Evolutionary conservation across 345 rosid genomes (phyloP), one percentile per base, ranked within the genome.

Genomic region (Salix exigua): DNA sequence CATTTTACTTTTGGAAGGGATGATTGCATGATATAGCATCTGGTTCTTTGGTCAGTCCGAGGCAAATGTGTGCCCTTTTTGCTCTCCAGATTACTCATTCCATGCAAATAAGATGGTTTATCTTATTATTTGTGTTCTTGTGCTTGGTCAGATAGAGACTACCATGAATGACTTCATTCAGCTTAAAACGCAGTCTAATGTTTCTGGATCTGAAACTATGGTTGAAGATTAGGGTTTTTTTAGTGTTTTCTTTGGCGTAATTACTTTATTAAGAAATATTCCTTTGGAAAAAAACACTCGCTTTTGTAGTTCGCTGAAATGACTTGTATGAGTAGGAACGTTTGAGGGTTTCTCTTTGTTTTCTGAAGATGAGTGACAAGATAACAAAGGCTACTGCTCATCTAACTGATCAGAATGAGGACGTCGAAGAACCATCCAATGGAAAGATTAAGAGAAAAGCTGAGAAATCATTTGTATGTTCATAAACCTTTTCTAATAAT

Each of bases 91-190:
- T 25, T 50, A 19, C 78, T 10, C 58, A 14, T 25, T 37, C 61
- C 8, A 21, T 21, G 61, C 61, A 55, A 25, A n/a, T 55, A 23
- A 55, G 61, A 55, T 55, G n/a, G 76, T 65, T 61, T 68, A 66
- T 78, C 63, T 75, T 79, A 21, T 8, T 7, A 12, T 16, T 16
- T 40, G 35, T 37, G 5, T 14, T 16, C 5, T 23, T 68, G 18
- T 68, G 72, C 71, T 35, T 79, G 64, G 37, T 78, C 94, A 91
- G 98, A 85, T 93, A 68, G 97, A 96, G 85, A 96, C 98, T 72
- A 92, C 93, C 76, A 92, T 93, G 94, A 84, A 91, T 81, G 97
- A 96, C 82, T 93, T 90, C 83, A 89, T 96, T 80, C 97, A 93
- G 87, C 88, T 93, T 72, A 93, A 85, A 78, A 93, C 98, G 44